Evolutionary conservation across 345 rosid genomes (phyloP).

Genomic region (Citrus glauca): DNA sequence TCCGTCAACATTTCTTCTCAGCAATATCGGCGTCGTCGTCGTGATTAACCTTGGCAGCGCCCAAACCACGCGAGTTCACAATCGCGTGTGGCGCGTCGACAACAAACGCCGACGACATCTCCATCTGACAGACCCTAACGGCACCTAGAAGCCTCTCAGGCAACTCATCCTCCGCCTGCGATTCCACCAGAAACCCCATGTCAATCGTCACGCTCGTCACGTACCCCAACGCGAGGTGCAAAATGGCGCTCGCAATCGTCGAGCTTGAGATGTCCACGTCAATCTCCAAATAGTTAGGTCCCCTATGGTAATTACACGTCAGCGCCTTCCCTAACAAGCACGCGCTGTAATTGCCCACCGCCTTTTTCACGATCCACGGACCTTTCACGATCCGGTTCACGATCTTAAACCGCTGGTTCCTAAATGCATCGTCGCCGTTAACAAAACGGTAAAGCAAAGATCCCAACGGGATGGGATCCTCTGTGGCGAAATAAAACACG

Average conservation of each 20-base stretch:
- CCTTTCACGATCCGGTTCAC: conserved; percentile 91
- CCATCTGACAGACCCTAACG: conserved; percentile 86
- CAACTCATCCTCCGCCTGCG: conserved; percentile 71
- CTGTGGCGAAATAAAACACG: conserved; percentile 79
- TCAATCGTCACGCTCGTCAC: conserved; percentile 78
- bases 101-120: conserved; percentile 66
- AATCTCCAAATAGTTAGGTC: conserved; percentile 75
- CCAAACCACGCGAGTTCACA: conserved; percentile 29
- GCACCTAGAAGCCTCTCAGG: conserved; percentile 86
- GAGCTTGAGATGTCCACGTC: conserved; percentile 85
- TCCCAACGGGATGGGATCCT: conserved; percentile 59
- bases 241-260: conserved; percentile 63
- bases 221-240: conserved; percentile 71
- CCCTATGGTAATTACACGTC: conserved; percentile 77
- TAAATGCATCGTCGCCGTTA: conserved; percentile 65
- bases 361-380: conserved; percentile 77
- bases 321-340: conserved; percentile 81
- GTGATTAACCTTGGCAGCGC: conserved; percentile 62
- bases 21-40: conserved; percentile 36
- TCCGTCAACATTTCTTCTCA: background rate
- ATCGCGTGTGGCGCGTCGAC: conserved; percentile 32
- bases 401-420: conserved; percentile 87
- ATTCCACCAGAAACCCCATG: conserved; percentile 87
- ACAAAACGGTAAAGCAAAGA: conserved; percentile 70
- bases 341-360: conserved; percentile 81